Evolutionary conservation across 2,329 filamentous ascomycete genomes (phyloP).

Genomic region (Neurospora crassa): DNA sequence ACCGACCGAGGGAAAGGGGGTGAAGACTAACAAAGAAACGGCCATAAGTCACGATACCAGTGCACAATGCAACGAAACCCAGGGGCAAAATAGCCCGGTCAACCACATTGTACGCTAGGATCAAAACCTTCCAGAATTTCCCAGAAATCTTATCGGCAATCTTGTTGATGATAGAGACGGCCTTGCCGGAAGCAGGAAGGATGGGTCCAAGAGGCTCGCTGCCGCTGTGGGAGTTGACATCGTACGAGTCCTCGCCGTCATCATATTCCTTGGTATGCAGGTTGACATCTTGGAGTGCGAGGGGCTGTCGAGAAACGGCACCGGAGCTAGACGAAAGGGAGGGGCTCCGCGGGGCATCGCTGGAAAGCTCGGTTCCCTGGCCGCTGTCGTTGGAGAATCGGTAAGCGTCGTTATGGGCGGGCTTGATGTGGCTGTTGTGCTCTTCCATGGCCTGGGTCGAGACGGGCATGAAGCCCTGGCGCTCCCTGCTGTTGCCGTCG

Average conservation of each 20-base stretch:
- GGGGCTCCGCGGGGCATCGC: slow-evolving; percentile 55
- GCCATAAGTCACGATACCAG: slow-evolving; percentile 66
- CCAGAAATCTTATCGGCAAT: slow-evolving; percentile 46
- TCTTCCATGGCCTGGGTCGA: slow-evolving; percentile 45
- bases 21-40: slow-evolving; percentile 67
- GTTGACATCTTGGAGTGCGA: slow-evolving; percentile 26
- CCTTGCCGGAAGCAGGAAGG: slow-evolving; percentile 35
- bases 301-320: slow-evolving; percentile 27
- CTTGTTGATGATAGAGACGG: slow-evolving; percentile 42
- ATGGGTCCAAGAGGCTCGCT: slow-evolving; percentile 29
- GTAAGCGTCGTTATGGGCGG: slow-evolving; percentile 24
- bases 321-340: slow-evolving; percentile 51
- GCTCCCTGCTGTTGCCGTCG: slow-evolving; percentile 30
- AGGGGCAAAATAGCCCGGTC: slow-evolving; percentile 71
- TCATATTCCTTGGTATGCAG: slow-evolving; percentile 34
- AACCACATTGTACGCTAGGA: slow-evolving; percentile 54
- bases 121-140: slow-evolving; percentile 47
- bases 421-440: slow-evolving; percentile 33
- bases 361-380: slow-evolving; percentile 63
- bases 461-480: slow-evolving; percentile 52
- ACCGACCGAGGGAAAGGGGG: not conserved
- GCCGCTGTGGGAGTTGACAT: slow-evolving; percentile 37
- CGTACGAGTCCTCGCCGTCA: slow-evolving; percentile 34
- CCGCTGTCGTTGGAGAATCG: slow-evolving; percentile 63
- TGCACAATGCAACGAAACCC: slow-evolving; percentile 63